phyloP scores from a whole-genome alignment of 768 basidiomycete genomes.

The Pleurotus ostreatus region DNA sequence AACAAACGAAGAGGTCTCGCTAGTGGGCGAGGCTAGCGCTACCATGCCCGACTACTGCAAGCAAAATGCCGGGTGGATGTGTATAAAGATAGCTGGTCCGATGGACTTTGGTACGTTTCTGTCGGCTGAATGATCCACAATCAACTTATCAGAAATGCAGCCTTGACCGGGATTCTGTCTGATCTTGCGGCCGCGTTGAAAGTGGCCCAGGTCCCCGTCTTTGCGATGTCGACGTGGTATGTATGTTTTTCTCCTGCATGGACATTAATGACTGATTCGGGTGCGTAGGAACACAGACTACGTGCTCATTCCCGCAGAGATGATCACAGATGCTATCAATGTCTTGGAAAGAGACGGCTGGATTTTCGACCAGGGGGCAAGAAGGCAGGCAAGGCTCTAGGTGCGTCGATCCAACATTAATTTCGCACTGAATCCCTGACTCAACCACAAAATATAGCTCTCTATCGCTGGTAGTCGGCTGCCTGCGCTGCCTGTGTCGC shows the following conservation, averaged over 20 bases:
- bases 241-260: slow-evolving; percentile 3
- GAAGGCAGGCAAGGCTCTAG: slow-evolving; percentile 9
- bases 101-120: slow-evolving; percentile 57
- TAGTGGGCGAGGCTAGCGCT: slow-evolving; percentile 43
- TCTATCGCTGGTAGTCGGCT: not conserved
- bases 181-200: slow-evolving; percentile 52
- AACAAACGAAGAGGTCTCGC: slow-evolving; percentile 57
- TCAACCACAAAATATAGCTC: too few relatives aligned
- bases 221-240: slow-evolving; percentile 63
- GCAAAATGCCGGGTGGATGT: slow-evolving; percentile 45
- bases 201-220: slow-evolving; percentile 47
- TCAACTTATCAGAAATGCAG: slow-evolving; percentile 24
- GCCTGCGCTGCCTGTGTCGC: not conserved
- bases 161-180: slow-evolving; percentile 52
- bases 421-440: too few relatives aligned
- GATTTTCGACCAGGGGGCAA: slow-evolving; percentile 31
- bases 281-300: slow-evolving; percentile 63
- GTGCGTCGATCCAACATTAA: too few relatives aligned
- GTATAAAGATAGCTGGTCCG: slow-evolving; percentile 61
- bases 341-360: slow-evolving; percentile 50
- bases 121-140: not conserved
- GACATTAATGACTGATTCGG: not conserved
- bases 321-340: slow-evolving; percentile 34
- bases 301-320: slow-evolving; percentile 47
- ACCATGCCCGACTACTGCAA: slow-evolving; percentile 30